A percentile compares a stretch with the other conserved stretches of the same genome.
Evolutionary conservation across 768 basidiomycete genomes (phyloP).

Genomic region (Mycena polygramma): DNA sequence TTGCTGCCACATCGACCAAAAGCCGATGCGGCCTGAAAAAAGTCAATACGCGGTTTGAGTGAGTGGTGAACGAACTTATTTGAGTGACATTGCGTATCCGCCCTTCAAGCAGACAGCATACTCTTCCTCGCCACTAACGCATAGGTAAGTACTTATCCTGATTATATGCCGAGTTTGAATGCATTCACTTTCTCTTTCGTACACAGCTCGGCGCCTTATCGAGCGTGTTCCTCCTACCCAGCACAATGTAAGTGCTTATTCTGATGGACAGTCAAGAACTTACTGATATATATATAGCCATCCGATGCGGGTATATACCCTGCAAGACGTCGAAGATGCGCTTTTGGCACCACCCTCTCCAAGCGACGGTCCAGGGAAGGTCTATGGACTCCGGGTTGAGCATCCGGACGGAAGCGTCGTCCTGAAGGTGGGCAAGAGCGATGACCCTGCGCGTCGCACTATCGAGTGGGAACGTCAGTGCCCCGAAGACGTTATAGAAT

Average conservation of each 20-base stretch:
- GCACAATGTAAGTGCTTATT: not conserved
- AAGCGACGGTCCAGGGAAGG: not conserved
- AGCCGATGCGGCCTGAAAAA: constrained; percentile 90
- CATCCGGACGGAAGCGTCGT: not conserved
- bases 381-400: not conserved
- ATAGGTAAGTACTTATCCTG: too few relatives aligned
- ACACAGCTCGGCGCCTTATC: too few relatives aligned
- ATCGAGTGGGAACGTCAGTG: not conserved
- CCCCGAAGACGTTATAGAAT: not conserved
- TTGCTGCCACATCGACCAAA: constrained; percentile 93
- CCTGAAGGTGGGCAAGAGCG: not conserved
- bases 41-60: too few relatives aligned
- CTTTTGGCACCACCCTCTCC: not conserved
- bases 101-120: too few relatives aligned
- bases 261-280: not conserved
- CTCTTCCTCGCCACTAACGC: too few relatives aligned
- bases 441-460: not conserved
- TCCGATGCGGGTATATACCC: not conserved
- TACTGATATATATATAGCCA: not conserved
- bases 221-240: too few relatives aligned
- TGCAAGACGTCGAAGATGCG: not conserved
- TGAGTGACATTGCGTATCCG: too few relatives aligned
- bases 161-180: too few relatives aligned
- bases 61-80: too few relatives aligned
- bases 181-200: too few relatives aligned